These are phyloP conservation scores for Cladosporium sp. DNA, from an alignment of 2,329 filamentous ascomycete genomes.

Conservation along the genomic window DNA sequence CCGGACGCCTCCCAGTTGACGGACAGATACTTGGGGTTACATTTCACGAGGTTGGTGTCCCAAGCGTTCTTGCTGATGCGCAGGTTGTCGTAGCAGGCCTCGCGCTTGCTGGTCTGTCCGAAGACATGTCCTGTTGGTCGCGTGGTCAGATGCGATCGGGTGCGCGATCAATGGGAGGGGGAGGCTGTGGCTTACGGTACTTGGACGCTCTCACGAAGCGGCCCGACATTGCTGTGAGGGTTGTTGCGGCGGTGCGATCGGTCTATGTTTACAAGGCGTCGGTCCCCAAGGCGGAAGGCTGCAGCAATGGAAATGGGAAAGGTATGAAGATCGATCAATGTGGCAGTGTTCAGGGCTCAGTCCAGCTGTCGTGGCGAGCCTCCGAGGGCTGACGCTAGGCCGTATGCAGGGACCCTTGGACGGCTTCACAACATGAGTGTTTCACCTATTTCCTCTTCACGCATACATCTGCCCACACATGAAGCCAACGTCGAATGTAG, in stretches of 20 bases:
- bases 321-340: too few species aligned
- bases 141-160: conserved; percentile 12
- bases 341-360: too few species aligned
- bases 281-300: not conserved
- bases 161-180: conserved; percentile 21
- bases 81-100: conserved; percentile 97
- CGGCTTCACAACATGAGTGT: too few species aligned
- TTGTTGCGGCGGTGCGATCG: not conserved
- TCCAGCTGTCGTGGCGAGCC: too few species aligned
- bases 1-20: conserved; percentile 98
- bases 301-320: not conserved
- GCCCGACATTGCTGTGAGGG: conserved; percentile 54
- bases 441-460: too few species aligned
- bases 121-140: conserved; percentile 82
- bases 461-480: too few species aligned
- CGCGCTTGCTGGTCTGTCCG: conserved; percentile 90
- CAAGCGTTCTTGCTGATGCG: conserved; percentile 97
- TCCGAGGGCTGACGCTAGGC: too few species aligned
- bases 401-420: too few species aligned
- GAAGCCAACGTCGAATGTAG: not conserved
- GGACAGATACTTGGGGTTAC: conserved; percentile 89
- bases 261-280: not conserved
- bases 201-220: conserved; percentile 71
- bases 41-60: conserved; percentile 98
- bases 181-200: conserved; percentile 55